Evolutionary conservation across 352 stramenopile genomes (phyloP), one percentile per base, ranked within the genome.

Genomic region (Phytophthora ramorum): DNA sequence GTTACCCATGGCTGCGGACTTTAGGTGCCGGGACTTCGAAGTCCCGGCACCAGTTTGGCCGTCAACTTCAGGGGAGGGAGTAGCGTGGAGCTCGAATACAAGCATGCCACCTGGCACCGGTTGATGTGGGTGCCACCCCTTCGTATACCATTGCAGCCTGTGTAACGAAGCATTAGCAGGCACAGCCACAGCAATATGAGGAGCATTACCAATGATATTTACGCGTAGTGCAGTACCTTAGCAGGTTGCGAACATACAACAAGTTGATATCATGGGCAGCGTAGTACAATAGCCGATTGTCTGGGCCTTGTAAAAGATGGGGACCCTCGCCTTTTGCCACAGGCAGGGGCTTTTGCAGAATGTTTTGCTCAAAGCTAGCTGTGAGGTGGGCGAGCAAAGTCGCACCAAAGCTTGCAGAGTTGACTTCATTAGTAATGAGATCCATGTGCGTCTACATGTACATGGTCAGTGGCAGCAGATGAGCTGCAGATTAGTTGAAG

Each of bases 191-290:
- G 14, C 20, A 40, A 51, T 19, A 47, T 56, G 14, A 51, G 34
- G 13, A 8, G 7, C 40, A 46, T 8, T 45, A 24, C 26, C 26
- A 8, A 32, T 9, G 26, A 4, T 4, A 32, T 32, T 32, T 32
- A 32, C 40, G 16, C 34, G 1, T 20, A 35, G 30, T 26, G 9
- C 26, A 45, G 16, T 67, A 91, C 85, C 85, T 79, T 28, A 93
- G 63, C 8, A 93, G 53, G 54, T 91, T 91, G 22, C 83, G 81
- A 56, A 93, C 63, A 66, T 90, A 93, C 48, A 93, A 48, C 34
- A 93, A 56, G 59, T 93, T 93, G 61, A 93, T 93, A 55, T 93
- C 85, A 61, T 93, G 85, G 9, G 79, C 85, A 28, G 85, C 81
- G 58, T 93, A 92, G 54, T 85, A 91, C 16, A 93, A 45, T 32